Evolutionary conservation across 2,329 filamentous ascomycete species (phyloP).

Genomic region (Podosphaera aphanis): DNA sequence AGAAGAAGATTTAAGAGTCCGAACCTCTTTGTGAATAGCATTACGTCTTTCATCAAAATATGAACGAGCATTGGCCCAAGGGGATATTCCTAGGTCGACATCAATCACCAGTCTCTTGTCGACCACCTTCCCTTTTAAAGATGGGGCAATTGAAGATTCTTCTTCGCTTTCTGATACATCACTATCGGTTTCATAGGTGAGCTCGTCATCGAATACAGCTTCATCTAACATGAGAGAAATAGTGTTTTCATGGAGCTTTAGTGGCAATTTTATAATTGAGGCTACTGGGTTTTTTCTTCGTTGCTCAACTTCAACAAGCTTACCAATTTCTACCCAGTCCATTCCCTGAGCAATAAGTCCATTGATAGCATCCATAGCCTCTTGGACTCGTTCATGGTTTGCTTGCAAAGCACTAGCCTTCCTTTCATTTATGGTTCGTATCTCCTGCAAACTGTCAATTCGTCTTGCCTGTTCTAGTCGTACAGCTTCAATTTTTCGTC

Average conservation of each 20-base stretch:
- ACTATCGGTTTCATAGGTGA: slow-evolving; percentile 39
- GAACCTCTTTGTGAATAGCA: slow-evolving; percentile 69
- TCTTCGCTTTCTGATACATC: slow-evolving; percentile 33
- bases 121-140: slow-evolving; percentile 19
- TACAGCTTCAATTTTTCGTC: slow-evolving; percentile 66
- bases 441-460: slow-evolving; percentile 60
- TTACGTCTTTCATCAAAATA: slow-evolving; percentile 79
- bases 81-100: slow-evolving; percentile 58
- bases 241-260: slow-evolving; percentile 76
- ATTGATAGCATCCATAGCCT: slow-evolving; percentile 80
- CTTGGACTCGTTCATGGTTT: slow-evolving; percentile 75
- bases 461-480: slow-evolving; percentile 63
- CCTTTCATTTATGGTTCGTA: slow-evolving; percentile 59
- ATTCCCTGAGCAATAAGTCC: slow-evolving; percentile 80
- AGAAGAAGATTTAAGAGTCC: slow-evolving; percentile 58
- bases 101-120: slow-evolving; percentile 48
- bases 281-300: slow-evolving; percentile 63
- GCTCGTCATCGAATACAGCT: slow-evolving; percentile 32
- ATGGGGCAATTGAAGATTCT: slow-evolving; percentile 2
- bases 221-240: slow-evolving; percentile 56
- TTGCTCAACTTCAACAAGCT: slow-evolving; percentile 72
- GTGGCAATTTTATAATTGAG: slow-evolving; percentile 59
- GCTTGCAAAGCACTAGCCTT: slow-evolving; percentile 82
- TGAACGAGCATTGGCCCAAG: slow-evolving; percentile 72
- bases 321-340: slow-evolving; percentile 88